phyloP scores from a whole-genome alignment of 1,139 yeast genomes.

The Candida sojae region DNA sequence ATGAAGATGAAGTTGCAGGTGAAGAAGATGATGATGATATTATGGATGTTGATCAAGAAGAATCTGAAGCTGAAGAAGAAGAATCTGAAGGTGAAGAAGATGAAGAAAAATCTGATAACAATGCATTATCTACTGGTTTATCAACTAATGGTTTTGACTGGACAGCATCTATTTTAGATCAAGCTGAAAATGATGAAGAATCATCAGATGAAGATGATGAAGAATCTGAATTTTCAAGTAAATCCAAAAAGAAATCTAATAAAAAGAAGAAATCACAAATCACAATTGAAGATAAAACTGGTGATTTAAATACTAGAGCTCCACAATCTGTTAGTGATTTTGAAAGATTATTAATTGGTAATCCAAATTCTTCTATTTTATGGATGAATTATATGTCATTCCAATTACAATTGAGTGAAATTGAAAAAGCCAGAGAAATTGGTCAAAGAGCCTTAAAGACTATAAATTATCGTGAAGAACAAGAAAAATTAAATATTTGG shows the following conservation, averaged over 20 bases:
- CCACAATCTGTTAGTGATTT: slow-evolving; percentile 92
- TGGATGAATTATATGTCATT: slow-evolving; percentile 99
- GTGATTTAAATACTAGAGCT: slow-evolving; percentile 76
- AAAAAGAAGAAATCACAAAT: slow-evolving; percentile 41
- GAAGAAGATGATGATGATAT: slow-evolving; percentile 17
- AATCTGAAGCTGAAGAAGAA: slow-evolving; percentile 22
- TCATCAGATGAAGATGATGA: slow-evolving; percentile 52
- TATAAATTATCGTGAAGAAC: slow-evolving; percentile 88
- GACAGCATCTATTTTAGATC: slow-evolving; percentile 88
- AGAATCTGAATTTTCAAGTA: slow-evolving; percentile 41
- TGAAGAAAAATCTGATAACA: slow-evolving; percentile 20
- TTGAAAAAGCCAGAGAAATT: slow-evolving; percentile 91
- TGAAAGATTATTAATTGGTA: slow-evolving; percentile 86
- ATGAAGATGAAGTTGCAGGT: slow-evolving; percentile 26
- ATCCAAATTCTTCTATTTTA: slow-evolving; percentile 88
- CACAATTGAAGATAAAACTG: slow-evolving; percentile 76
- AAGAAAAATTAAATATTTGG: slow-evolving; percentile 93
- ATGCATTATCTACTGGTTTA: slow-evolving; percentile 49
- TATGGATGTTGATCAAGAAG: slow-evolving; percentile 22
- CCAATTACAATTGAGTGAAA: slow-evolving; percentile 90
- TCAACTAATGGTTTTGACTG: slow-evolving; percentile 88
- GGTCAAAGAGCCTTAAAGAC: slow-evolving; percentile 92
- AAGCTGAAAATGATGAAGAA: slow-evolving; percentile 56
- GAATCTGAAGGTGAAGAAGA: slow-evolving; percentile 19
- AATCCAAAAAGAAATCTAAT: slow-evolving; percentile 26